Conservation (phyloP, 257 asterid species). For the Solanum piurae region DNA sequence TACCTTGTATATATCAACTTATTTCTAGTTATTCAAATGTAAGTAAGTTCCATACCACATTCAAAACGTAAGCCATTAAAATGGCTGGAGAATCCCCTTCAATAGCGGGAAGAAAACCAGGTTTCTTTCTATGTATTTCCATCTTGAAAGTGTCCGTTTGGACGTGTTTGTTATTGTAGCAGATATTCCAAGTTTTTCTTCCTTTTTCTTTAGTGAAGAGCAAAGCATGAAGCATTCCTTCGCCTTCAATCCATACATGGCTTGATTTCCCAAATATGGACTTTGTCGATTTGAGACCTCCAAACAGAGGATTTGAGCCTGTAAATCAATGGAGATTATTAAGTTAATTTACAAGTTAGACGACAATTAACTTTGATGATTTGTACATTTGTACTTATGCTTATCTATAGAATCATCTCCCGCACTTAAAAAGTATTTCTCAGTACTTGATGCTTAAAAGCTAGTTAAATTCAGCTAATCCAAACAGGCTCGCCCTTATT, state of each 20-base stretch:
- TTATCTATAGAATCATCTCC: background rate
- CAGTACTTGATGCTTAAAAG: too few species aligned
- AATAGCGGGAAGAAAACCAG: conserved; percentile 23
- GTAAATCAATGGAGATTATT: background rate
- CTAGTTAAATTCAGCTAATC: background rate
- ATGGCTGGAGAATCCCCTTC: conserved; percentile 46
- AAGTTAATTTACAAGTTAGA: background rate
- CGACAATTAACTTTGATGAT: background rate
- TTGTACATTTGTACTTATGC: background rate
- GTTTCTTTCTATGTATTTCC: conserved; percentile 18
- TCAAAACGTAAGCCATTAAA: conserved; percentile 37
- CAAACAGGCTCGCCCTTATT: background rate
- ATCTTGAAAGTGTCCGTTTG: conserved; percentile 18
- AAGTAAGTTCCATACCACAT: background rate
- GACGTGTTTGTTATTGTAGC: conserved; percentile 24
- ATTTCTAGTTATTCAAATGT: background rate
- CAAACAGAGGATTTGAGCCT: conserved; percentile 45
- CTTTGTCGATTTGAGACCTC: conserved; percentile 26
- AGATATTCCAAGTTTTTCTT: conserved; percentile 6
- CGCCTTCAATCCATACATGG: conserved; percentile 37
- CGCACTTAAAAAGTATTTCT: background rate
- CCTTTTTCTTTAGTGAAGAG: conserved; percentile 9
- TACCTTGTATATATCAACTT: background rate
- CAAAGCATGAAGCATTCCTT: conserved; percentile 46
- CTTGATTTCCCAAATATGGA: conserved; percentile 35